A percentile compares a stretch with the other conserved stretches of the same genome.
Evolutionary conservation across 768 basidiomycete species (phyloP).

Genomic region (Arthromyces matolae): DNA sequence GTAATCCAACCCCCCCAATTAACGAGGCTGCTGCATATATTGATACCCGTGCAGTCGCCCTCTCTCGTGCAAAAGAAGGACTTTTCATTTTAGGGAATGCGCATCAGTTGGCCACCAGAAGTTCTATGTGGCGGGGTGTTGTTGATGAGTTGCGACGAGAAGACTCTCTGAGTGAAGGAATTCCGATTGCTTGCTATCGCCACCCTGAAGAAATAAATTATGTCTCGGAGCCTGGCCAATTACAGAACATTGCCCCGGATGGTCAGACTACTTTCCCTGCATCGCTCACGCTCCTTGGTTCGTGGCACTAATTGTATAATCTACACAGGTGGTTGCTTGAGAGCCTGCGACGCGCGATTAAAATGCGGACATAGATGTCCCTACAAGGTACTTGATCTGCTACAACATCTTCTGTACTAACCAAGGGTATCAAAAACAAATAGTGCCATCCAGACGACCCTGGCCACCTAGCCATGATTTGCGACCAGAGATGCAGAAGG

Average conservation of each 20-base stretch:
- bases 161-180: slow-evolving; percentile 43
- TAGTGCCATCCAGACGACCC: slow-evolving; percentile 64
- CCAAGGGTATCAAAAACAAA: background rate
- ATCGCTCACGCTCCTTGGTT: background rate
- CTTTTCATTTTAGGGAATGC: slow-evolving; percentile 73
- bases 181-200: slow-evolving; percentile 56
- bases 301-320: background rate
- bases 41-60: slow-evolving; percentile 44
- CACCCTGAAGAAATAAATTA: slow-evolving; percentile 43
- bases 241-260: slow-evolving; percentile 51
- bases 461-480: slow-evolving; percentile 45
- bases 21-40: background rate
- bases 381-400: slow-evolving; percentile 40
- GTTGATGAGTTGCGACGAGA: slow-evolving; percentile 51
- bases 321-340: slow-evolving; percentile 55
- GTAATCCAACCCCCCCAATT: slow-evolving; percentile 23
- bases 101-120: slow-evolving; percentile 43
- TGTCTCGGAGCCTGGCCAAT: slow-evolving; percentile 48
- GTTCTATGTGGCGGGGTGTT: slow-evolving; percentile 55
- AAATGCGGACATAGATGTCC: slow-evolving; percentile 65
- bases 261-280: slow-evolving; percentile 34
- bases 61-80: slow-evolving; percentile 73
- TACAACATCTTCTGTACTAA: background rate
- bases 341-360: slow-evolving; percentile 48
- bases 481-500: slow-evolving; percentile 44